A percentile compares a stretch with the other conserved stretches of the same genome.
Conservation (phyloP, 768 basidiomycete genomes). For the Termitomyces heimii region DNA sequence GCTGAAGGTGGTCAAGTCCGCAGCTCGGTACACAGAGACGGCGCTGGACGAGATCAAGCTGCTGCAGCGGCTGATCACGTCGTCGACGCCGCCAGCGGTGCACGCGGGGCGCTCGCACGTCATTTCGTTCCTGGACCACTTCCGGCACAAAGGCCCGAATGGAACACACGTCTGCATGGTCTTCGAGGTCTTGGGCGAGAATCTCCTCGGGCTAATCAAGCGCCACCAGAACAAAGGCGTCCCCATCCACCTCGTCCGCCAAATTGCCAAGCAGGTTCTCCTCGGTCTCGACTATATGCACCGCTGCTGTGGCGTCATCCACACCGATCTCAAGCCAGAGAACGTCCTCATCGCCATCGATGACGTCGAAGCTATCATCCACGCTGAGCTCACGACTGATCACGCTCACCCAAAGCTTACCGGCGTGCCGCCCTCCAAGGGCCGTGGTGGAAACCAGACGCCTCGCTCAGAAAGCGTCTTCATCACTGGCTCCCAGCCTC, state of each 20-base stretch:
- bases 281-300: slow-evolving; percentile 98
- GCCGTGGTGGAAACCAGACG: slow-evolving; percentile 94
- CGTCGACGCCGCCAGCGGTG: slow-evolving; percentile 45
- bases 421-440: slow-evolving; percentile 90
- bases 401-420: slow-evolving; percentile 66
- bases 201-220: slow-evolving; percentile 93
- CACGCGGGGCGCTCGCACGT: slow-evolving; percentile 89
- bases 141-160: slow-evolving; percentile 93
- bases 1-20: slow-evolving; percentile 98
- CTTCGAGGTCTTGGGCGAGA: slow-evolving; percentile 97
- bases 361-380: slow-evolving; percentile 91
- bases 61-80: slow-evolving; percentile 89
- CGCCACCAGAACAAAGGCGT: slow-evolving; percentile 98
- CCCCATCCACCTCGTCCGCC: slow-evolving; percentile 86
- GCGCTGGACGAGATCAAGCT: slow-evolving; percentile 99
- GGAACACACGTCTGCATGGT: slow-evolving; percentile 99
- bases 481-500: slow-evolving; percentile 91
- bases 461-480: slow-evolving; percentile 71
- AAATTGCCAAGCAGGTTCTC: slow-evolving; percentile 95
- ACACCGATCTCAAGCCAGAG: slow-evolving; percentile 96
- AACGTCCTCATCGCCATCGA: slow-evolving; percentile 97
- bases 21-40: slow-evolving; percentile 94
- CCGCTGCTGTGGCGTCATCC: slow-evolving; percentile 93
- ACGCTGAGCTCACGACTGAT: slow-evolving; percentile 67
- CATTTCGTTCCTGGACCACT: slow-evolving; percentile 97